phyloP scores from a whole-genome alignment of 2,329 filamentous ascomycete species.

The Aspergillus fischeri region DNA sequence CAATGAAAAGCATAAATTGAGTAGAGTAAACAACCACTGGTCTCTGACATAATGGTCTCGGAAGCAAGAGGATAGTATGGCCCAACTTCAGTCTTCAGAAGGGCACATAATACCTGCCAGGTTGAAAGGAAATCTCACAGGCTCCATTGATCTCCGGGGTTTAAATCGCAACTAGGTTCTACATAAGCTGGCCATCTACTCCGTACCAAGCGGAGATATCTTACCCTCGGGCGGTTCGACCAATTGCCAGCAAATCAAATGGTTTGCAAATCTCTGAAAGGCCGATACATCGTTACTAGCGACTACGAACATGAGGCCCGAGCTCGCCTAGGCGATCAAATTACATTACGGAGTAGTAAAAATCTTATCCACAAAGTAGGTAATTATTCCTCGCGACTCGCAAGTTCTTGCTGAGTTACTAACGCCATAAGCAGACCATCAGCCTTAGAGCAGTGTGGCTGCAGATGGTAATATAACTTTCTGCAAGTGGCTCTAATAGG shows the following conservation, averaged over 20 bases:
- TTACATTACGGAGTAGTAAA: background rate
- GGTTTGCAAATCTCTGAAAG: background rate
- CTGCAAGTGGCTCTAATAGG: constrained; percentile 19
- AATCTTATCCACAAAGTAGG: too few species aligned
- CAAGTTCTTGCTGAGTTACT: background rate
- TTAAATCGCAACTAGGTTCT: background rate
- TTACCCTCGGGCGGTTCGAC: background rate
- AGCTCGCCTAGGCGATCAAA: constrained; percentile 4
- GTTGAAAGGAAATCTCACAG: background rate
- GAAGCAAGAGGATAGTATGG: background rate
- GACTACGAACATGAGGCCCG: constrained; percentile 14
- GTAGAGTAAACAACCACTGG: background rate
- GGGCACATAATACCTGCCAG: background rate
- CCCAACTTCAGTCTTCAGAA: too few species aligned
- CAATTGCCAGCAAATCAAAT: background rate
- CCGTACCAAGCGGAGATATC: background rate
- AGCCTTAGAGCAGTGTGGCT: constrained; percentile 12
- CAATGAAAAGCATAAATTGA: background rate
- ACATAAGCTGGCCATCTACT: background rate
- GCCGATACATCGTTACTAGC: background rate
- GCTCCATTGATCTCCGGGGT: background rate
- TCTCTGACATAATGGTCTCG: background rate
- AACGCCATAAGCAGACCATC: constrained; percentile 3
- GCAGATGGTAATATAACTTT: constrained; percentile 16
- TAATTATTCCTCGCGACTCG: background rate